Percentiles rank a stretch among this genome's conserved stretches.
Evolutionary conservation across 805 yeast genomes (phyloP).

Genomic region (Candida glaebosa): DNA sequence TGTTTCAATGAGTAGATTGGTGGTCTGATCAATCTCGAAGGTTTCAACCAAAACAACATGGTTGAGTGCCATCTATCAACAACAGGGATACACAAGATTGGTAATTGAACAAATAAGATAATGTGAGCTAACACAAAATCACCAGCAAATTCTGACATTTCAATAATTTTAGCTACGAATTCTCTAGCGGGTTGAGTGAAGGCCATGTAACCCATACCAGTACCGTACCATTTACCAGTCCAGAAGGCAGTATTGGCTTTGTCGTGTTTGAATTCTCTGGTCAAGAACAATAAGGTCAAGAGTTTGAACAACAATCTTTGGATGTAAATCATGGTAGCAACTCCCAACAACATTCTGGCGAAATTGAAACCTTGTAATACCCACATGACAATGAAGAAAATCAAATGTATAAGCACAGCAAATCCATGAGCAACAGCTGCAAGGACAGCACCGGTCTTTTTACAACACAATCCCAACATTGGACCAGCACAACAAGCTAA

Average conservation of each 20-base stretch:
- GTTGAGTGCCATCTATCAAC: constrained; percentile 97
- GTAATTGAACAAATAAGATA: constrained; percentile 83
- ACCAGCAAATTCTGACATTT: constrained; percentile 92
- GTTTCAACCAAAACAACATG: constrained; percentile 98
- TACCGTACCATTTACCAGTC: constrained; percentile 99
- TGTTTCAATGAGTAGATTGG: constrained; percentile 97
- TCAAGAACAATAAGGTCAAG: constrained; percentile 71
- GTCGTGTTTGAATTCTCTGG: constrained; percentile 96
- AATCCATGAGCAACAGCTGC: constrained; percentile 97
- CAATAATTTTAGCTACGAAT: constrained; percentile 89
- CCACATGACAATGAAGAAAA: constrained; percentile 95
- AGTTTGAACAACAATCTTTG: constrained; percentile 86
- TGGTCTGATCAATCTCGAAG: constrained; percentile 93
- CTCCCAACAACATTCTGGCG: constrained; percentile 81
- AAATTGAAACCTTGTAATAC: constrained; percentile 91
- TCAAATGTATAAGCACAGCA: constrained; percentile 82
- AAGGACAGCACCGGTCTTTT: constrained; percentile 91
- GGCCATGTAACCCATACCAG: constrained; percentile 90
- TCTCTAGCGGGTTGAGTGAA: constrained; percentile 96
- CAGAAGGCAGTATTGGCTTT: constrained; percentile 97
- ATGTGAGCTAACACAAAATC: constrained; percentile 93
- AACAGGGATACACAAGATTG: constrained; percentile 78
- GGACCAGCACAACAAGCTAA: constrained; percentile 98
- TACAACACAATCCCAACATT: constrained; percentile 88
- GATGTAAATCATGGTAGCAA: constrained; percentile 76